Evolutionary conservation across 202 grass and related monocot genomes (phyloP).

Genomic region (Cymbopogon flexuosus): DNA sequence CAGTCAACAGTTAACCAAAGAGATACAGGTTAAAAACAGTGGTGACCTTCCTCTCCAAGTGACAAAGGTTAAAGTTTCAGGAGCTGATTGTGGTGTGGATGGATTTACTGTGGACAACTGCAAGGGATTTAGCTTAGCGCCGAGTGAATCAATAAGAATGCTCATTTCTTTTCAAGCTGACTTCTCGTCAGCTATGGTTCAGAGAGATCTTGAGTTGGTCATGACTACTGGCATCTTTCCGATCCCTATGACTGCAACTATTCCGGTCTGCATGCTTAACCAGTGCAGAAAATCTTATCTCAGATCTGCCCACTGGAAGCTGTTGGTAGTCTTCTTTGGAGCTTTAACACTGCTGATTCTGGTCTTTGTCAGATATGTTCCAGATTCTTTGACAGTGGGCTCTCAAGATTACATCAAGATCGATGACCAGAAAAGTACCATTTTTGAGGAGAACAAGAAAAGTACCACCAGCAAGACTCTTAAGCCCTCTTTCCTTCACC

Average conservation of each 20-base stretch:
- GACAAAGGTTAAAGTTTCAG: constrained; percentile 73
- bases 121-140: constrained; percentile 69
- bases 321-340: constrained; percentile 47
- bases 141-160: constrained; percentile 66
- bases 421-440: constrained; percentile 30
- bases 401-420: constrained; percentile 54
- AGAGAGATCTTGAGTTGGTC: constrained; percentile 82
- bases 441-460: constrained; percentile 27
- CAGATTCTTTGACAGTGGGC: constrained; percentile 33
- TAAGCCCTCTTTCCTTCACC: constrained; percentile 48
- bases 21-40: constrained; percentile 85
- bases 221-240: constrained; percentile 71
- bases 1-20: constrained; percentile 59
- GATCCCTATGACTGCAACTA: constrained; percentile 75
- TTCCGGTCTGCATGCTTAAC: constrained; percentile 64
- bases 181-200: constrained; percentile 64
- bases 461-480: constrained; percentile 35
- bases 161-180: constrained; percentile 67
- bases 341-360: constrained; percentile 49
- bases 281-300: constrained; percentile 65
- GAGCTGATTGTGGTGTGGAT: constrained; percentile 70
- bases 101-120: constrained; percentile 65
- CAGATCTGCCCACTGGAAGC: constrained; percentile 48
- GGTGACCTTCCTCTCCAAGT: constrained; percentile 82
- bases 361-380: constrained; percentile 40